Percentiles rank a stretch among this genome's conserved stretches.
These are phyloP conservation scores for Penstemon eatonii DNA, from an alignment of 257 asterid species.

Conservation along the genomic window DNA sequence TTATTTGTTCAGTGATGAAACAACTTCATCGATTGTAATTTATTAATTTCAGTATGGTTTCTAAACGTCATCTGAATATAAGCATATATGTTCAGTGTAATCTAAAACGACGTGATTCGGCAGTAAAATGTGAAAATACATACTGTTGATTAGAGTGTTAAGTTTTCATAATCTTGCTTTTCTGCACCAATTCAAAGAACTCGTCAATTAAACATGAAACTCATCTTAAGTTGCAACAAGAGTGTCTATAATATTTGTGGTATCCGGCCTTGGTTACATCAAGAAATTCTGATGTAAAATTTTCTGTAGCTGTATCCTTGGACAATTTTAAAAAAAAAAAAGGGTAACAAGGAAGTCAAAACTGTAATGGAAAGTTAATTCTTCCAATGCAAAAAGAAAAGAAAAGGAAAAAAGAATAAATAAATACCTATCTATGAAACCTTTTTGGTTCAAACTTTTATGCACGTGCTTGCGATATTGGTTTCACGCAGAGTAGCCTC, in stretches of 20 bases:
- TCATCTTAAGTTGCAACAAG: not conserved
- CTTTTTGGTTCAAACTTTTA: constrained; percentile 6
- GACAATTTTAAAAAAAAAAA: not conserved
- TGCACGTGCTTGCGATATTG: constrained; percentile 1
- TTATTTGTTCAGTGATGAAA: constrained; percentile 6
- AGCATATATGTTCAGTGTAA: not conserved
- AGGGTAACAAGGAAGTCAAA: too few relatives aligned
- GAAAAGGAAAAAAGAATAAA: too few relatives aligned
- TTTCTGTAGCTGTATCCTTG: not conserved
- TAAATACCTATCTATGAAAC: not conserved
- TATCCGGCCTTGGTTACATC: not conserved
- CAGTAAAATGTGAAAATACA: constrained; percentile 5
- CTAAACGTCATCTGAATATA: not conserved
- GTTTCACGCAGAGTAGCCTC: constrained; percentile 19
- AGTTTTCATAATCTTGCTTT: too few relatives aligned
- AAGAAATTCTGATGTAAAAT: not conserved
- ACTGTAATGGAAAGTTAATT: too few relatives aligned
- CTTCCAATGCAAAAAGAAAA: too few relatives aligned
- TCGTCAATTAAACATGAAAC: not conserved
- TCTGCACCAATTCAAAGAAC: too few relatives aligned
- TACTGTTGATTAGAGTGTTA: not conserved
- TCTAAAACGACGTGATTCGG: not conserved
- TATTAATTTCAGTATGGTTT: not conserved
- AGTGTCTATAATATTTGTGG: not conserved
- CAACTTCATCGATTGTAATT: constrained; percentile 17